These are phyloP conservation scores for Neurospora sp. DNA, from an alignment of 2,329 filamentous ascomycete species.

Conservation along the genomic window DNA sequence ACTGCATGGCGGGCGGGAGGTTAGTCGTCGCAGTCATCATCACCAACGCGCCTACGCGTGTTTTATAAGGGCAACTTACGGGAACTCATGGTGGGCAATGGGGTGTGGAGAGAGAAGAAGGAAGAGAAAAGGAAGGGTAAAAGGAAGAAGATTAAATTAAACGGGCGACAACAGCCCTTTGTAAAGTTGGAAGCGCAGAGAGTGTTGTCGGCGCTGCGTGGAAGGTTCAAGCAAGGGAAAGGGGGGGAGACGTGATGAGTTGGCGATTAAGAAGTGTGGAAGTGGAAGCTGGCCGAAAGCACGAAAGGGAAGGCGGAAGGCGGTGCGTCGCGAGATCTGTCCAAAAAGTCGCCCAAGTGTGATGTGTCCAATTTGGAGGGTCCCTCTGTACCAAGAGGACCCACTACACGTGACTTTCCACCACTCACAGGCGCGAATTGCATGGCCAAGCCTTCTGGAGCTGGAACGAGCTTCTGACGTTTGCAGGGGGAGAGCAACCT, in stretches of 20 bases:
- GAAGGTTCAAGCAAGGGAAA: slow-evolving; percentile 13
- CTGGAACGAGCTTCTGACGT: background rate
- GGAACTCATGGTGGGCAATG: slow-evolving; percentile 42
- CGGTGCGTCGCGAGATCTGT: slow-evolving; percentile 18
- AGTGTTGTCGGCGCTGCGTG: slow-evolving; percentile 19
- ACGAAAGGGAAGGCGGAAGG: slow-evolving; percentile 11
- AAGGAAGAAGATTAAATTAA: slow-evolving; percentile 23
- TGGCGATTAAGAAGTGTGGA: slow-evolving; percentile 24
- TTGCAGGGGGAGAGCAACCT: background rate
- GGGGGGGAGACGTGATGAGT: slow-evolving; percentile 50
- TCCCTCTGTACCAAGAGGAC: slow-evolving; percentile 7
- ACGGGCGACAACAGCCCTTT: slow-evolving; percentile 22
- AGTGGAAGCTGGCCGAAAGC: background rate
- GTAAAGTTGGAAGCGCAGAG: slow-evolving; percentile 9
- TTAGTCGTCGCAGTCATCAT: background rate
- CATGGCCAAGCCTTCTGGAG: background rate
- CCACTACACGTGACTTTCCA: slow-evolving; percentile 17
- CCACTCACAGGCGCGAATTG: background rate
- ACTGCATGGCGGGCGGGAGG: slow-evolving; percentile 42
- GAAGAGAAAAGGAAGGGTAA: slow-evolving; percentile 20
- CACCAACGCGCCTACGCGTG: background rate
- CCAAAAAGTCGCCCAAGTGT: slow-evolving; percentile 18
- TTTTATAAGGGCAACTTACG: slow-evolving; percentile 35
- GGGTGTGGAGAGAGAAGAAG: background rate
- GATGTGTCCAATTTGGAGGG: slow-evolving; percentile 21